A percentile compares a stretch with the other conserved stretches of the same genome.
Conservation (phyloP, 176 grass and related monocot species). For the Carex littledalei region DNA sequence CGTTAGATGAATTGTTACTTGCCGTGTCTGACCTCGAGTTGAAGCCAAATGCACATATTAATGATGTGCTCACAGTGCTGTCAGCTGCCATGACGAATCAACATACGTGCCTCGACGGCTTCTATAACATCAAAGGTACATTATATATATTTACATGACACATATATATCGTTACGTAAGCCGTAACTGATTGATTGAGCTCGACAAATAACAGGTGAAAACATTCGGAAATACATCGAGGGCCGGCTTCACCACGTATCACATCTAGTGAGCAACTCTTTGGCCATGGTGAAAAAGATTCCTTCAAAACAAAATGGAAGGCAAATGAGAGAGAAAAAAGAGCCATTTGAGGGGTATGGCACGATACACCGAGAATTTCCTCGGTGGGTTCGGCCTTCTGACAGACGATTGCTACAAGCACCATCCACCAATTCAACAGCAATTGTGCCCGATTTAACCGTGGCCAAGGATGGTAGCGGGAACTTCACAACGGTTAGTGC, state of each 20-base stretch:
- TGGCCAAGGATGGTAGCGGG: slow-evolving; percentile 67
- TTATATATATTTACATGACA: background rate
- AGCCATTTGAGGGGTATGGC: slow-evolving; percentile 62
- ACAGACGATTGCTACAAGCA: slow-evolving; percentile 62
- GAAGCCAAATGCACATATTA: background rate
- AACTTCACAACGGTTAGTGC: slow-evolving; percentile 51
- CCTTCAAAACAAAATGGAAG: slow-evolving; percentile 17
- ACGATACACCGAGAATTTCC: slow-evolving; percentile 54
- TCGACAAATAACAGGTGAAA: slow-evolving; percentile 3
- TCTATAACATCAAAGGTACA: slow-evolving; percentile 36
- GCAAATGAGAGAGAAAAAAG: background rate
- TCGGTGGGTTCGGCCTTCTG: slow-evolving; percentile 38
- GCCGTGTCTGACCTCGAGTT: slow-evolving; percentile 26
- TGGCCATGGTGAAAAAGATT: slow-evolving; percentile 74
- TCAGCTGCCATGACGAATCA: slow-evolving; percentile 90
- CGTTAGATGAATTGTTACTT: slow-evolving; percentile 53
- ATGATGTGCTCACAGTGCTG: slow-evolving; percentile 56
- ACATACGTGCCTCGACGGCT: slow-evolving; percentile 72
- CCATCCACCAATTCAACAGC: background rate
- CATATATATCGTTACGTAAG: background rate
- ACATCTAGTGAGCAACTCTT: slow-evolving; percentile 70
- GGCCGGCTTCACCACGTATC: slow-evolving; percentile 31
- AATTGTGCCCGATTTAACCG: slow-evolving; percentile 35
- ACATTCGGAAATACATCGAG: slow-evolving; percentile 40
- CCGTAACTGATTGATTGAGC: background rate